phyloP scores from a whole-genome alignment of 2,329 filamentous ascomycete genomes.

The Xylariales sp. region DNA sequence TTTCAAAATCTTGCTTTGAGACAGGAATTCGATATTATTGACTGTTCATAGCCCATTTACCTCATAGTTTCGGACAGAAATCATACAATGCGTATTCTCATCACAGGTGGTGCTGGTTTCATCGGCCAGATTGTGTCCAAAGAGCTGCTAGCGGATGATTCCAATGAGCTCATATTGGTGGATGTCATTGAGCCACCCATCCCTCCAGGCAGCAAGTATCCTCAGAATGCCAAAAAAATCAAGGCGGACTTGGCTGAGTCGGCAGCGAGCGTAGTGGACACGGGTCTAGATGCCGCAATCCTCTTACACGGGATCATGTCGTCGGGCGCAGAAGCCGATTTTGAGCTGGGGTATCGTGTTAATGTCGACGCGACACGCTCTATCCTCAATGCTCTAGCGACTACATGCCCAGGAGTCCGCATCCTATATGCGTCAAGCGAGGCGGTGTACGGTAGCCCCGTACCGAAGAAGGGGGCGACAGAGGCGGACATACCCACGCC shows the following conservation, averaged over 20 bases:
- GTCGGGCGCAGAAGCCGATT: conserved; percentile 19
- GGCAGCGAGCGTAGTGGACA: conserved; percentile 10
- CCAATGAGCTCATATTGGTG: conserved; percentile 16
- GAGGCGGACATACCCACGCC: conserved; percentile 17
- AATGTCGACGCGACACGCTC: conserved; percentile 19
- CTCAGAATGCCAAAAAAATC: conserved; percentile 16
- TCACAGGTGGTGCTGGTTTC: conserved; percentile 20
- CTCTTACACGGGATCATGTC: conserved; percentile 22
- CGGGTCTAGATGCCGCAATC: conserved; percentile 13
- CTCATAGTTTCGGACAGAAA: background rate
- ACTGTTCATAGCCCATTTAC: too few relatives aligned
- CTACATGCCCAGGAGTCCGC: conserved; percentile 7
- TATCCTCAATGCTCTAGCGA: conserved; percentile 10
- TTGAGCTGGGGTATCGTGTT: conserved; percentile 15
- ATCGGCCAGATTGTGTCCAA: conserved; percentile 20
- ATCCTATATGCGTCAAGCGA: conserved; percentile 18
- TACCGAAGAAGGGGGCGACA: conserved; percentile 13
- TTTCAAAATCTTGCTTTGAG: background rate
- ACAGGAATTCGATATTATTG: background rate
- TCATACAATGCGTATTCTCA: conserved; percentile 17
- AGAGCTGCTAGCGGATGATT: conserved; percentile 13
- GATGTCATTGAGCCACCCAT: conserved; percentile 18
- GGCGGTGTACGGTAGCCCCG: conserved; percentile 21
- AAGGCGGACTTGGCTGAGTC: conserved; percentile 16
- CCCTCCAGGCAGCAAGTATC: conserved; percentile 14